Evolutionary conservation across 805 yeast genomes (phyloP), one percentile per base, ranked within the genome.

Genomic region (Saturnispora serradocipensis): DNA sequence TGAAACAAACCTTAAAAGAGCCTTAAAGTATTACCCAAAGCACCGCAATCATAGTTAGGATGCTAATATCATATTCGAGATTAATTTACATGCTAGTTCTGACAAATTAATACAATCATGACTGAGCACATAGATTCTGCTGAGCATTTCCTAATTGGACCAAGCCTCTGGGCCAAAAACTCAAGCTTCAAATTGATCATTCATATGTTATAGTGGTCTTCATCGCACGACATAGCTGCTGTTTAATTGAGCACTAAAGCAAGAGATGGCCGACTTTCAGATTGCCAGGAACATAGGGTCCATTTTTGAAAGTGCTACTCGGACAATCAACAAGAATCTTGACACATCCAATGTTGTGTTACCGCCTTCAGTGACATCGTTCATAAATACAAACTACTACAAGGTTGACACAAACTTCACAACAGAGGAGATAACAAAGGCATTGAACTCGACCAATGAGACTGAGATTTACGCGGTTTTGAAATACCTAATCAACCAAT

Each of bases 391-490:
- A 24, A 58, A 56, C 30, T 54, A 53, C 25, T 60, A 61, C 44
- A 51, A 55, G 27, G 49, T 58, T 11, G 58, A 60, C 30, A 56
- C 59, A 4, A 48, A 48, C 30, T 56, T 78, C 54, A 72, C 82
- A n/a, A 79, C 87, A 1, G 72, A 73, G 45, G 93, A 89, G 56
- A 78, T 91, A 40, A 69, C 77, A 20, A 76, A 76, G 43, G 72
- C 84, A 44, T 72, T 91, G 53, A 71, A 86, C 43, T 51, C 53
- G 2, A 43, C 18, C 16, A 72, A 74, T 28, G 88, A 85, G 24
- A 72, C 88, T 46, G 89, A 84, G 48, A 71, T 78, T 7, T 69
- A 78, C 46, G 71, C 70, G 18, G 88, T 87, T 0, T 67, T 86
- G 71, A 81, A 80, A 54, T 74, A 78, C 49, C 72, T 86, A 3